Percentiles rank a stretch among this genome's conserved stretches.
Evolutionary conservation across 306 rosid species (phyloP).

Genomic region (Vigna reflexopilosa): DNA sequence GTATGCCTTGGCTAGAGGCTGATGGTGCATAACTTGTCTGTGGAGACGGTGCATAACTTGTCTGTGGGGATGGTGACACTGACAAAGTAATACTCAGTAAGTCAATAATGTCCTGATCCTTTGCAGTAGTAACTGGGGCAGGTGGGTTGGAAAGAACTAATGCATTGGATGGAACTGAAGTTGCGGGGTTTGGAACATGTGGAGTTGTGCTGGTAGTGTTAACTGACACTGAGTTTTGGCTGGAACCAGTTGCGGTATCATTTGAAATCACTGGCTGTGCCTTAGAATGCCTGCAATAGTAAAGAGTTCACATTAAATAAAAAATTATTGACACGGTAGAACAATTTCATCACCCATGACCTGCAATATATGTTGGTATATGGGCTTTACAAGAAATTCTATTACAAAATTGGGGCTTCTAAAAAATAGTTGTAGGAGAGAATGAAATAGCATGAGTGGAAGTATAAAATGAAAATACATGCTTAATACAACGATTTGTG

Average conservation of each 20-base stretch:
- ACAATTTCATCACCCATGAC: slow-evolving; percentile 7
- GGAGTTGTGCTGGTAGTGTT: slow-evolving; percentile 47
- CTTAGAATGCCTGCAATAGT: slow-evolving; percentile 80
- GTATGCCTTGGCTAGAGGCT: slow-evolving; percentile 60
- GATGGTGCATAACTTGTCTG: slow-evolving; percentile 45
- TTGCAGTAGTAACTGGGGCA: slow-evolving; percentile 57
- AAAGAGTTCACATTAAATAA: slow-evolving; percentile 37
- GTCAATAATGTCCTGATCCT: slow-evolving; percentile 92
- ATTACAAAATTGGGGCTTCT: slow-evolving; percentile 2
- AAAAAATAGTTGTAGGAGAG: slow-evolving; percentile 19
- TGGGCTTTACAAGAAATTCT: slow-evolving; percentile 20
- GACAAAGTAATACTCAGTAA: slow-evolving; percentile 84
- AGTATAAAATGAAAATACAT: background rate
- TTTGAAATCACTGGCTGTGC: slow-evolving; percentile 52
- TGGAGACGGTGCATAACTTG: slow-evolving; percentile 52
- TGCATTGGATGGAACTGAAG: slow-evolving; percentile 63
- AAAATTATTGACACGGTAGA: slow-evolving; percentile 12
- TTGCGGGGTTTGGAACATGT: slow-evolving; percentile 46
- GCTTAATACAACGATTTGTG: slow-evolving; percentile 15
- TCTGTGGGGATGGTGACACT: slow-evolving; percentile 51
- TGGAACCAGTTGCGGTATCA: slow-evolving; percentile 51
- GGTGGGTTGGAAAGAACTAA: slow-evolving; percentile 73
- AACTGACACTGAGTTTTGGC: slow-evolving; percentile 50
- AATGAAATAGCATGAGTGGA: background rate
- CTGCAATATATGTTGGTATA: slow-evolving; percentile 15